Percentiles rank a stretch among this genome's conserved stretches.
Conservation (phyloP, 2,329 filamentous ascomycete genomes). For the Talaromyces pinophilus region DNA sequence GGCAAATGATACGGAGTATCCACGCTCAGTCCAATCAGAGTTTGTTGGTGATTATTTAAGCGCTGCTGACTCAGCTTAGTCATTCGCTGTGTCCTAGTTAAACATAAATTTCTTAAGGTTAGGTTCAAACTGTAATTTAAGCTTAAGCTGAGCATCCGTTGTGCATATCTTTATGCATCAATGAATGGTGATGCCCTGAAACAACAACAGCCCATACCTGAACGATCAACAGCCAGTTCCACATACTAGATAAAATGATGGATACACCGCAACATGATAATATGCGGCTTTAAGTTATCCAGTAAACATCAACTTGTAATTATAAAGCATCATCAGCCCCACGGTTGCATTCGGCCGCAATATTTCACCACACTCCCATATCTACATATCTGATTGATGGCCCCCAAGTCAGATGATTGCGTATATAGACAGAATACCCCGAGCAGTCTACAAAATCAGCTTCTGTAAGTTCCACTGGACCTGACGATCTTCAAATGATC, state of each 20-base stretch:
- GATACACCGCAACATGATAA: background rate
- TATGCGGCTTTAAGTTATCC: background rate
- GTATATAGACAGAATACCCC: background rate
- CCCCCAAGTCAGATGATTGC: background rate
- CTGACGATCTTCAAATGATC: background rate
- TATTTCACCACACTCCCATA: background rate
- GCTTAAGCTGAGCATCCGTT: background rate
- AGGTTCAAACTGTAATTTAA: constrained; percentile 6
- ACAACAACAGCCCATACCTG: background rate
- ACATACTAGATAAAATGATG: background rate
- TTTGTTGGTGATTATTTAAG: background rate
- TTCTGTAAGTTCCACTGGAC: background rate
- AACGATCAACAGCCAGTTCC: background rate
- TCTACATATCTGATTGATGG: background rate
- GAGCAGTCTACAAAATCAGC: background rate
- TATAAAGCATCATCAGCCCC: background rate
- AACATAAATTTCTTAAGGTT: background rate
- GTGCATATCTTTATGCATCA: background rate
- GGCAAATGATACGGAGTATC: background rate
- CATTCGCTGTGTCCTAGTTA: background rate
- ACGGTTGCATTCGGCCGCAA: background rate
- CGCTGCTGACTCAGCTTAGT: background rate
- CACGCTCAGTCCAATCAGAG: background rate
- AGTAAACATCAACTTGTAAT: background rate
- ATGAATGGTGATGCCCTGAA: background rate